Evolutionary conservation across 768 basidiomycete genomes (phyloP).

Genomic region (Boletus subparvulus): DNA sequence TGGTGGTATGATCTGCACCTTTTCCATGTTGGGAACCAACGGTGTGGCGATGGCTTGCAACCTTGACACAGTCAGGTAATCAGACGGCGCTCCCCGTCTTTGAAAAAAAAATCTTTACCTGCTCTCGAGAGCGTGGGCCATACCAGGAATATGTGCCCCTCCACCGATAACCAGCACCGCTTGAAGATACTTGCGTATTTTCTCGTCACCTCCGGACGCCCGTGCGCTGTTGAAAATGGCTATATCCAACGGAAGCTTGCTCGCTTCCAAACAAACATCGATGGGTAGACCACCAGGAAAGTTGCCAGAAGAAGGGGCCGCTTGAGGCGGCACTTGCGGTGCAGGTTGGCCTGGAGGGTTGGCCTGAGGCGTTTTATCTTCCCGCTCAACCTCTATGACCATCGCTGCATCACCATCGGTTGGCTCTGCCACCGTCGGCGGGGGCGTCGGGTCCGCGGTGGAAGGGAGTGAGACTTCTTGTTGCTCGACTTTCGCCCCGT

Average conservation of each 20-base stretch:
- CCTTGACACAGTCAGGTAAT: constrained; percentile 26
- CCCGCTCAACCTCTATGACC: constrained; percentile 50
- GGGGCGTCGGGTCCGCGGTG: constrained; percentile 33
- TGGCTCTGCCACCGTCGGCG: constrained; percentile 23
- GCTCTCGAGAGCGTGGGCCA: constrained; percentile 85
- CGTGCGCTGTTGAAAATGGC: constrained; percentile 90
- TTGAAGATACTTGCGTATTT: constrained; percentile 84
- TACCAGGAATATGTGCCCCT: constrained; percentile 73
- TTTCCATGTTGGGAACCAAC: constrained; percentile 79
- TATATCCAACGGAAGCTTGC: constrained; percentile 88
- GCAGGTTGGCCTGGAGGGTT: constrained; percentile 28
- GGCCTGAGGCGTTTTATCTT: constrained; percentile 33
- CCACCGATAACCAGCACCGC: constrained; percentile 89
- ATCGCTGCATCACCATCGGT: constrained; percentile 34
- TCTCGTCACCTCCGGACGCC: constrained; percentile 86
- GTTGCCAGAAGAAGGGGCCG: constrained; percentile 28
- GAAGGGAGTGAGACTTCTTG: constrained; percentile 34
- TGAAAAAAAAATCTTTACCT: constrained; percentile 45
- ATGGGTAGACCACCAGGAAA: constrained; percentile 52
- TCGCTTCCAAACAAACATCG: constrained; percentile 82
- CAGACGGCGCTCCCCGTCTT: background rate
- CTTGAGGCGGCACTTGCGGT: constrained; percentile 14
- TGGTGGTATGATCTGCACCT: constrained; percentile 89
- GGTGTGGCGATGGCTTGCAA: constrained; percentile 84
- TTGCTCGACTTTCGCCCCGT: constrained; percentile 33